phyloP scores from a whole-genome alignment of 2,329 filamentous ascomycete species.

The Coniella lustricola region DNA sequence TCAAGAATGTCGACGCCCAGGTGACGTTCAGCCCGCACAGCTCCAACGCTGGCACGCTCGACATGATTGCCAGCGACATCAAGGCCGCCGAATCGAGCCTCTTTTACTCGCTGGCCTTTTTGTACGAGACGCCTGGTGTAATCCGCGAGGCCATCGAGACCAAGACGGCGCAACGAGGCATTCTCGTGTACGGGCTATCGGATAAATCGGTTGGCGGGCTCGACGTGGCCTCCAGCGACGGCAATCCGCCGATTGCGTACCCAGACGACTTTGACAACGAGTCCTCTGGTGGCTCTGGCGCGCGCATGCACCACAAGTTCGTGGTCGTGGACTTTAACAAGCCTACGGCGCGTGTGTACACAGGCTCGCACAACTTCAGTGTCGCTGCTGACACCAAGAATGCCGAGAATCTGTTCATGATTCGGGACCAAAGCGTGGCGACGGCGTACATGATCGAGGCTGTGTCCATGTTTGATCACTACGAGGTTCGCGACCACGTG shows the following conservation, averaged over 20 bases:
- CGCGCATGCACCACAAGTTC: conserved; percentile 20
- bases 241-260: conserved; percentile 20
- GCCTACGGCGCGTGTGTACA: conserved; percentile 20
- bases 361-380: conserved; percentile 20
- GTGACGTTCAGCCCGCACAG: conserved; percentile 20
- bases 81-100: conserved; percentile 25
- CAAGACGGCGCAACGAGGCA: conserved; percentile 15
- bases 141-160: conserved; percentile 19
- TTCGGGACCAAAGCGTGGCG: conserved; percentile 17
- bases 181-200: conserved; percentile 20
- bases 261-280: conserved; percentile 17
- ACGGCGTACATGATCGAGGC: conserved; percentile 21
- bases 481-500: conserved; percentile 17
- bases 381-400: conserved; percentile 18
- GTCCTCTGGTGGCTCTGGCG: conserved; percentile 18
- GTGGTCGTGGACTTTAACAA: conserved; percentile 20
- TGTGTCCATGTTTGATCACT: conserved; percentile 20
- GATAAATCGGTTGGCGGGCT: conserved; percentile 19
- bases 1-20: conserved; percentile 16
- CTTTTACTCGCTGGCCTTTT: conserved; percentile 21
- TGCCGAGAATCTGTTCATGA: conserved; percentile 18
- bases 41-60: conserved; percentile 16
- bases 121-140: conserved; percentile 25
- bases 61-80: conserved; percentile 25
- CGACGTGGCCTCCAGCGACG: conserved; percentile 14